Evolutionary conservation across 2,329 filamentous ascomycete genomes (phyloP).

Genomic region (Coccinonectria pachysandricola): DNA sequence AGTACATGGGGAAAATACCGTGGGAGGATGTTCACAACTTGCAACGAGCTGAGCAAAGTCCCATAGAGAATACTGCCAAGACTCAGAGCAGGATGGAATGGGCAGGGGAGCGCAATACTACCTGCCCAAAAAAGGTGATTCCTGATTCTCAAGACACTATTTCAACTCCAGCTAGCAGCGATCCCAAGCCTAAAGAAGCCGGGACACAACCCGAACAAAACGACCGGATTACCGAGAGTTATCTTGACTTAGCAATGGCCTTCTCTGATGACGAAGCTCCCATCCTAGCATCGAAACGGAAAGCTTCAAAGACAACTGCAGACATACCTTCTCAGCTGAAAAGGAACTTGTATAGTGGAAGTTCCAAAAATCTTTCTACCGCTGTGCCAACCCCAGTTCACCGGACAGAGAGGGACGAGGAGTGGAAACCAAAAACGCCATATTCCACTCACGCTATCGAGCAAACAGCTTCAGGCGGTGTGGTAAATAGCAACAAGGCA

Average conservation of each 20-base stretch:
- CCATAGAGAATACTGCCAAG: background rate
- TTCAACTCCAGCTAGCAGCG: slow-evolving; percentile 13
- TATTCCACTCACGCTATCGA: too few relatives aligned
- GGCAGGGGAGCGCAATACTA: too few relatives aligned
- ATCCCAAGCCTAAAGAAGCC: slow-evolving; percentile 5
- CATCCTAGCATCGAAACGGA: slow-evolving; percentile 11
- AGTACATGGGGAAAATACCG: slow-evolving; percentile 21
- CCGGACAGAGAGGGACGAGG: too few relatives aligned
- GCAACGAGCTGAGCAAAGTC: background rate
- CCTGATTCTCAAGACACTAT: slow-evolving; percentile 21
- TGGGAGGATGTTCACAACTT: slow-evolving; percentile 8
- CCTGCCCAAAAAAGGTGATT: slow-evolving; percentile 6
- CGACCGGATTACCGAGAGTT: background rate
- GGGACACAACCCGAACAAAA: background rate
- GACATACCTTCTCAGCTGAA: too few relatives aligned
- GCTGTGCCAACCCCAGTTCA: too few relatives aligned
- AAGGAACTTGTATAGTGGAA: too few relatives aligned
- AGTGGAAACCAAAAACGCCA: too few relatives aligned
- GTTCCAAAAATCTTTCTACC: too few relatives aligned
- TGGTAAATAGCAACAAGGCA: background rate
- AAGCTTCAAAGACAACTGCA: too few relatives aligned
- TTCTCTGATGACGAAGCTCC: slow-evolving; percentile 29
- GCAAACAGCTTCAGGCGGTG: background rate
- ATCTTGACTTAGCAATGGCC: slow-evolving; percentile 9
- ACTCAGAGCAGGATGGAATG: too few relatives aligned